These are phyloP conservation scores for Aphanoascus verrucosus DNA, from an alignment of 2,329 filamentous ascomycete species.

Conservation along the genomic window DNA sequence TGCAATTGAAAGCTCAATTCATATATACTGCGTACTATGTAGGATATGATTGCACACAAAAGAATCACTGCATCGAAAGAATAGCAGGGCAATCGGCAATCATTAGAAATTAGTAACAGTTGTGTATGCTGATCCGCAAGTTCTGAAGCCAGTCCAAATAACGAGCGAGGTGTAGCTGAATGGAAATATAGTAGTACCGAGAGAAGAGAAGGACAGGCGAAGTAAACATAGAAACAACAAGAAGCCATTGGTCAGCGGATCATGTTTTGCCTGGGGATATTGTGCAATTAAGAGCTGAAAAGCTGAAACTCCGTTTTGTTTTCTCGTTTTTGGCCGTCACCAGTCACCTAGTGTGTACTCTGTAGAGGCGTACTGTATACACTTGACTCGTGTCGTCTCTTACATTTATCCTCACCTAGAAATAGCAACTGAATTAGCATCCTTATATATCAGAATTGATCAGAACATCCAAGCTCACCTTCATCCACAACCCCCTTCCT, in stretches of 20 bases:
- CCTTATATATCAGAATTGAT: not conserved
- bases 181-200: not conserved
- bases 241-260: too few relatives aligned
- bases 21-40: not conserved
- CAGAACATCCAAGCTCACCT: not conserved
- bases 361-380: too few relatives aligned
- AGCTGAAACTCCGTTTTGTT: not conserved
- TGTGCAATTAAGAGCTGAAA: not conserved
- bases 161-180: not conserved
- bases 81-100: not conserved
- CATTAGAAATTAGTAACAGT: constrained; percentile 4
- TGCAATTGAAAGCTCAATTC: not conserved
- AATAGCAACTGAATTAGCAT: too few relatives aligned
- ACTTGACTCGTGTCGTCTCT: too few relatives aligned
- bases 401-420: too few relatives aligned
- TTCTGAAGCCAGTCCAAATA: not conserved
- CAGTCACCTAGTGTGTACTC: too few relatives aligned
- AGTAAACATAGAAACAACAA: not conserved
- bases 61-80: not conserved
- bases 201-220: not conserved
- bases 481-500: not conserved
- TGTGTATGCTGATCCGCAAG: not conserved
- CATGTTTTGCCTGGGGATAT: not conserved
- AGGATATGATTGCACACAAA: constrained; percentile 6
- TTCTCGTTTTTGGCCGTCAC: not conserved